A percentile compares a stretch with the other conserved stretches of the same genome.
Conservation (phyloP, 2,329 filamentous ascomycete species). For the Stromatinia cepivora region DNA sequence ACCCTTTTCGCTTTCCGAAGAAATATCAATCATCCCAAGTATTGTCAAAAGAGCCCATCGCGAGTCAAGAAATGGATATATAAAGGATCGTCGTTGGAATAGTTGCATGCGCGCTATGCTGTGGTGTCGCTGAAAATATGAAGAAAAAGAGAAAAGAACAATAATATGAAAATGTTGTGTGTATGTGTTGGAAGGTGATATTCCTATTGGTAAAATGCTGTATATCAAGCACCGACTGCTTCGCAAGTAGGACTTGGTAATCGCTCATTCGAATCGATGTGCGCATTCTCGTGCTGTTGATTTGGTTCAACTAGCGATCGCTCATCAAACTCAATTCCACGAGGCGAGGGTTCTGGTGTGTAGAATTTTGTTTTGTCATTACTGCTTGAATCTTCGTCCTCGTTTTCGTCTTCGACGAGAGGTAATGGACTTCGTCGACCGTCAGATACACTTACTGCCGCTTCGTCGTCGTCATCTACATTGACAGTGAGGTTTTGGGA, state of each 20-base stretch:
- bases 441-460: conserved; percentile 60
- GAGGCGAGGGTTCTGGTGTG: conserved; percentile 30
- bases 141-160: conserved; percentile 15
- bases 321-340: conserved; percentile 5
- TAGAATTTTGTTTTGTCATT: conserved; percentile 22
- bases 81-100: conserved; percentile 17
- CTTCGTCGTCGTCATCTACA: conserved; percentile 56
- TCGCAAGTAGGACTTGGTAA: conserved; percentile 15
- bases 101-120: conserved; percentile 17
- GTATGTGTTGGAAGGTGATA: neutral
- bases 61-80: conserved; percentile 23
- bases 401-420: conserved; percentile 46
- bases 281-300: neutral
- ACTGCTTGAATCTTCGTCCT: conserved; percentile 25
- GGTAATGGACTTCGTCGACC: conserved; percentile 57
- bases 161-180: conserved; percentile 13
- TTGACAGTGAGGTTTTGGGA: conserved; percentile 30
- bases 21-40: conserved; percentile 16
- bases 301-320: conserved; percentile 8
- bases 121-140: neutral
- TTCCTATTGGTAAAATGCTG: neutral
- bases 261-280: conserved; percentile 3
- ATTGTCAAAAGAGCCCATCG: conserved; percentile 1
- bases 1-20: conserved; percentile 5
- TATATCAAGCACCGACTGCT: neutral